Conservation (phyloP, 805 yeast species). For the Kazachstania psychrophila region DNA sequence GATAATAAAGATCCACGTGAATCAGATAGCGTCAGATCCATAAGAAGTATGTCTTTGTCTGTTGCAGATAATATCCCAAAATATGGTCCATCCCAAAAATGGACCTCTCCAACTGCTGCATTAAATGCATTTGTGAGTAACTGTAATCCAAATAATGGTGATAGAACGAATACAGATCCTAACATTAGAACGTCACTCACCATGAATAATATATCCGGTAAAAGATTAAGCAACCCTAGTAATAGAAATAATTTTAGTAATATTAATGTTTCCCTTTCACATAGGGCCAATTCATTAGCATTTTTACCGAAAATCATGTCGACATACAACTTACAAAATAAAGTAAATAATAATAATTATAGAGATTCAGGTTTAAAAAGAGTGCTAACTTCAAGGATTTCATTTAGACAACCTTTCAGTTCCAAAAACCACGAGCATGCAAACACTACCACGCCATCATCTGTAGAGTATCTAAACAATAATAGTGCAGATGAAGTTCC, state of each 20-base stretch:
- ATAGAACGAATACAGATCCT: slow-evolving; percentile 4
- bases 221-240: not conserved
- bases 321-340: not conserved
- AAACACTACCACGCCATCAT: not conserved
- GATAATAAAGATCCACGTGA: not conserved
- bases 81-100: slow-evolving; percentile 4
- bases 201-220: not conserved
- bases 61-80: slow-evolving; percentile 2
- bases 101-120: slow-evolving; percentile 19
- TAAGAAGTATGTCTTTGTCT: slow-evolving; percentile 6
- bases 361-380: not conserved
- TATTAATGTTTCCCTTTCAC: slow-evolving; percentile 3
- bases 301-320: slow-evolving; percentile 11
- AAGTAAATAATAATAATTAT: not conserved
- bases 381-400: slow-evolving; percentile 1
- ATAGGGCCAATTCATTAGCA: slow-evolving; percentile 18
- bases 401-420: slow-evolving; percentile 4
- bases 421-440: not conserved
- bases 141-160: not conserved
- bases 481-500: not conserved
- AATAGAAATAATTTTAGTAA: not conserved
- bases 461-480: not conserved
- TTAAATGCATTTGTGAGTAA: slow-evolving; percentile 25
- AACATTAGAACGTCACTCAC: not conserved
- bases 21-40: not conserved